These are phyloP conservation scores for Bisporella sp. DNA, from an alignment of 2,329 filamentous ascomycete species.

Conservation along the genomic window DNA sequence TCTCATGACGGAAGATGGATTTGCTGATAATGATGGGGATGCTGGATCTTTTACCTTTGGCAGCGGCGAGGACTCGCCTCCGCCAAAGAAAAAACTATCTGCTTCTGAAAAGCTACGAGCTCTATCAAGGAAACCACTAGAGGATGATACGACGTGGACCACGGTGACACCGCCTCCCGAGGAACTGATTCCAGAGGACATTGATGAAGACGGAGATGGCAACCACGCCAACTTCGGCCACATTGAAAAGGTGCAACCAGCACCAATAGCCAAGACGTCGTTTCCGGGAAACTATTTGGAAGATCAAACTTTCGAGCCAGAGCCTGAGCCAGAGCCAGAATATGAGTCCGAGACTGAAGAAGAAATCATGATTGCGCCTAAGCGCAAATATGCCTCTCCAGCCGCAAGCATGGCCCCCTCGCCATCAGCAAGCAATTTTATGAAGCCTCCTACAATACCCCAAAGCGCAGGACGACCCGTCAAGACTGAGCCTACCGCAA, in stretches of 20 bases:
- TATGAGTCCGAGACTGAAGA: no score
- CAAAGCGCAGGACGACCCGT: no score
- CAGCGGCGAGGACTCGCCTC: slow-evolving; percentile 34
- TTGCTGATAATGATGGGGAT: slow-evolving; percentile 25
- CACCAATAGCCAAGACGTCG: background rate
- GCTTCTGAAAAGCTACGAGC: slow-evolving; percentile 48
- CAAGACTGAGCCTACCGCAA: no score
- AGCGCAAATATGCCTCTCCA: no score
- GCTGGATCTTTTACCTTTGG: slow-evolving; percentile 24
- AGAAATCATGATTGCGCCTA: no score
- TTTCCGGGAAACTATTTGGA: background rate
- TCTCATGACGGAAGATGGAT: slow-evolving; percentile 1
- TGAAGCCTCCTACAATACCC: no score
- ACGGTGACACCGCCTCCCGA: slow-evolving; percentile 14
- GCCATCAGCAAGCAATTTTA: no score
- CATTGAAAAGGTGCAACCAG: background rate
- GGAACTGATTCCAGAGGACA: background rate
- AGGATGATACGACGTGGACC: slow-evolving; percentile 33
- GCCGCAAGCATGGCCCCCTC: no score
- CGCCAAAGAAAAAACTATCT: slow-evolving; percentile 39
- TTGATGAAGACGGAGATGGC: background rate
- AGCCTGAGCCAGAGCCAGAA: no score
- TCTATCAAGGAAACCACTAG: slow-evolving; percentile 43
- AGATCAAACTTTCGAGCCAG: background rate
- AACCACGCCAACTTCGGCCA: background rate